Percentiles rank a stretch among this genome's conserved stretches.
phyloP scores from a whole-genome alignment of 2,329 filamentous ascomycete species.

The Trichoderma breve region DNA sequence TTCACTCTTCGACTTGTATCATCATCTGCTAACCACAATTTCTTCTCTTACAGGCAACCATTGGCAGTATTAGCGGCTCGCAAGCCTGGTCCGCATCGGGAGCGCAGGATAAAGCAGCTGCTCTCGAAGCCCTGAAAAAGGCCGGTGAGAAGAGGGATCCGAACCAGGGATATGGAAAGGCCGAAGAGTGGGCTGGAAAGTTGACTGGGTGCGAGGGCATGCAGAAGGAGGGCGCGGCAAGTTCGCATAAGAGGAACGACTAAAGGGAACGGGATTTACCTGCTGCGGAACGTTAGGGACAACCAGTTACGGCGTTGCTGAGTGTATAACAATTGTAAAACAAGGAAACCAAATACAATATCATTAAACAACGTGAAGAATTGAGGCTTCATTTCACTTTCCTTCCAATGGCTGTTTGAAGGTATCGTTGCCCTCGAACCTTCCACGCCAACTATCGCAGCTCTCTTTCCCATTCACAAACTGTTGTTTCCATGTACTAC shows the following conservation, averaged over 20 bases:
- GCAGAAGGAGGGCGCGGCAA: conserved; percentile 59
- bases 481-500: neutral
- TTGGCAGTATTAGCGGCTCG: conserved; percentile 61
- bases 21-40: neutral
- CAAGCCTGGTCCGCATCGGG: conserved; percentile 63
- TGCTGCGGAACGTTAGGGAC: neutral
- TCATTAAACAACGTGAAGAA: neutral
- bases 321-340: conserved; percentile 6
- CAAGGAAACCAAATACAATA: neutral
- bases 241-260: conserved; percentile 29
- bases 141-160: conserved; percentile 57
- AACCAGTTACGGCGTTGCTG: neutral
- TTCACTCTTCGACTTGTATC: too few species aligned
- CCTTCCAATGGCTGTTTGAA: neutral
- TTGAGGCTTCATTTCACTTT: neutral
- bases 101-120: conserved; percentile 62
- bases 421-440: neutral
- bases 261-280: neutral
- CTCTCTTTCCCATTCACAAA: neutral
- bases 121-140: conserved; percentile 60
- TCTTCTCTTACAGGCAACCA: conserved; percentile 44
- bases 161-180: conserved; percentile 57
- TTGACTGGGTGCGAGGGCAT: conserved; percentile 67
- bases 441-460: neutral
- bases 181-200: conserved; percentile 64